Conservation (phyloP, 768 basidiomycete genomes). For the Naematelia aurantialba region DNA sequence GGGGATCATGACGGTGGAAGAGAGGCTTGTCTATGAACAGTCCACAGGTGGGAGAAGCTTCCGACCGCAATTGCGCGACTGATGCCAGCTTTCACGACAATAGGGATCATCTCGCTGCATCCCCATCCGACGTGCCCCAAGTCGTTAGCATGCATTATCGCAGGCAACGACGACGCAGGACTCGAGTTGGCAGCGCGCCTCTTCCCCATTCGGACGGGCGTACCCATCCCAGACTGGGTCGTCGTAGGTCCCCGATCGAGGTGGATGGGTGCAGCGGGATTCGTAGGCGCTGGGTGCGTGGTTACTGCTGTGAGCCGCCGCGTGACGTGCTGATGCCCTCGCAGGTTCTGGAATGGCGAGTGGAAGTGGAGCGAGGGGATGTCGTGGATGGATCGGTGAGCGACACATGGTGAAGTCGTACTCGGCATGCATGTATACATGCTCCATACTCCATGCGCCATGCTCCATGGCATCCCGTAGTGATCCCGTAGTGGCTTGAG, state of each 20-base stretch:
- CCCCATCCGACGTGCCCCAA: constrained; percentile 57
- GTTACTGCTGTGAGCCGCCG: no score
- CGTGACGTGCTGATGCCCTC: neutral
- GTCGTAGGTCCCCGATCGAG: constrained; percentile 60
- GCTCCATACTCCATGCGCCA: neutral
- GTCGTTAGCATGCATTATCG: constrained; percentile 58
- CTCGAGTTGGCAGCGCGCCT: constrained; percentile 67
- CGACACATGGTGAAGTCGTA: no score
- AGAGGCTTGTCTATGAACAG: constrained; percentile 24
- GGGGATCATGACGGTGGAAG: constrained; percentile 24
- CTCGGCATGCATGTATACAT: no score
- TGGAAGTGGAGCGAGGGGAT: constrained; percentile 48
- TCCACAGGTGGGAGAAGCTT: constrained; percentile 18
- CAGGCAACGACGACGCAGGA: constrained; percentile 59
- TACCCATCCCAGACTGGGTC: constrained; percentile 71
- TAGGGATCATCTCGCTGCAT: constrained; percentile 63
- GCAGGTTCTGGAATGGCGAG: constrained; percentile 44
- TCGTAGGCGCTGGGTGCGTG: constrained; percentile 68
- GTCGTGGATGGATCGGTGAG: constrained; percentile 39
- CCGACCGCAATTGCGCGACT: neutral
- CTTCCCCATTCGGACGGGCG: constrained; percentile 81
- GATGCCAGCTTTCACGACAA: constrained; percentile 26
- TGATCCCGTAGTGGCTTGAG: no score
- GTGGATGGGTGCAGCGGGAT: constrained; percentile 64
- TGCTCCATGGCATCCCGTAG: no score